Evolutionary conservation across 1,284 basidiomycete species (phyloP).

Genomic region (Sanghuangporus baumii): DNA sequence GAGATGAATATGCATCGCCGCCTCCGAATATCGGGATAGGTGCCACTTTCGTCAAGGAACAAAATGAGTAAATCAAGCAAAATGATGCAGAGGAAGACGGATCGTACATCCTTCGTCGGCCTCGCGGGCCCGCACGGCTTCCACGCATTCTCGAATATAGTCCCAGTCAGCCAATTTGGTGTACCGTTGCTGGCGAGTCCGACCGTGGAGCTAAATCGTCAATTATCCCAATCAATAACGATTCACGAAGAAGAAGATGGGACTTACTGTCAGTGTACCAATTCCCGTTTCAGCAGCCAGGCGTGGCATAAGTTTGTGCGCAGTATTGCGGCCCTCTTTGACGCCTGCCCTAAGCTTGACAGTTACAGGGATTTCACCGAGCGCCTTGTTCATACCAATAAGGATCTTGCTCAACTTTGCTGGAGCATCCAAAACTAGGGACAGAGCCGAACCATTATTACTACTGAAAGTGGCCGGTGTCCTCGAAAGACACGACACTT

Average conservation of each 20-base stretch:
- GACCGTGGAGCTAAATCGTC: conserved; percentile 75
- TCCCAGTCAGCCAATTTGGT: conserved; percentile 85
- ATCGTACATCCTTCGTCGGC: conserved; percentile 68
- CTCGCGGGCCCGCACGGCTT: conserved; percentile 75
- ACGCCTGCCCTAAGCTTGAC: conserved; percentile 93
- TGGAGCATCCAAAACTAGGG: conserved; percentile 75
- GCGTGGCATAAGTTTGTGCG: conserved; percentile 89
- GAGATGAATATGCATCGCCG: conserved; percentile 88
- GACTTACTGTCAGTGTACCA: conserved; percentile 70
- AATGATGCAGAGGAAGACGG: background rate
- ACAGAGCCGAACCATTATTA: background rate
- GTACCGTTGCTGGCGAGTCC: conserved; percentile 88
- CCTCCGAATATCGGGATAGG: conserved; percentile 93
- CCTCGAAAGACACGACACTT: conserved; percentile 26
- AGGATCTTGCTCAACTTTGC: conserved; percentile 83
- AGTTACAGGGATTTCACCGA: conserved; percentile 93
- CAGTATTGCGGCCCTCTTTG: conserved; percentile 78
- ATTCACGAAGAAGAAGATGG: conserved; percentile 8
- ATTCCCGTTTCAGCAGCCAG: conserved; percentile 77
- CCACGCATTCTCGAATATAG: conserved; percentile 85
- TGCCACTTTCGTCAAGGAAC: conserved; percentile 45
- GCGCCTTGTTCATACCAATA: conserved; percentile 86
- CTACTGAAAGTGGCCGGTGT: background rate
- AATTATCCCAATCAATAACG: background rate
- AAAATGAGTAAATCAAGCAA: conserved; percentile 8